These are phyloP conservation scores for Aspergillus sp. DNA, from an alignment of 2,329 filamentous ascomycete genomes.

Conservation along the genomic window DNA sequence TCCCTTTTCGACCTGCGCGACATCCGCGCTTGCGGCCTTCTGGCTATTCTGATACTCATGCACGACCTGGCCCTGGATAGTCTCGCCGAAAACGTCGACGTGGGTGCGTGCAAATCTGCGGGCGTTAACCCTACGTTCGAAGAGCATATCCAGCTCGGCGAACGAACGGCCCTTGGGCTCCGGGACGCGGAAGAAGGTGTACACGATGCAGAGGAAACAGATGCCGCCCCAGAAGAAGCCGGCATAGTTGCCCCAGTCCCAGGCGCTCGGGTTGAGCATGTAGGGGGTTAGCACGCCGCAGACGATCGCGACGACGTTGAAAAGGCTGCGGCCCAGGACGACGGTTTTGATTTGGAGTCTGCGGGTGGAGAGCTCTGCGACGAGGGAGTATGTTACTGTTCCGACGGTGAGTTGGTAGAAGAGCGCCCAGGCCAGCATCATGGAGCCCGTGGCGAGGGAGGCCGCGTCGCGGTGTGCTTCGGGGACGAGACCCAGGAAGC, in stretches of 20 bases:
- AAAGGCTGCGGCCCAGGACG: constrained; percentile 71
- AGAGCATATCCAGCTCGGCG: constrained; percentile 77
- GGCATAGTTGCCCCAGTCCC: constrained; percentile 81
- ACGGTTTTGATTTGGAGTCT: constrained; percentile 87
- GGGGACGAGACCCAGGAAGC: constrained; percentile 70
- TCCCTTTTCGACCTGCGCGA: constrained; percentile 47
- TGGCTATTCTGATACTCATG: constrained; percentile 18
- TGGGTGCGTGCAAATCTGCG: constrained; percentile 59
- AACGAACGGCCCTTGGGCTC: constrained; percentile 75
- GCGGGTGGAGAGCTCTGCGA: constrained; percentile 73
- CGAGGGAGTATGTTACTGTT: constrained; percentile 82
- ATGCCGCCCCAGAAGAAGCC: constrained; percentile 84
- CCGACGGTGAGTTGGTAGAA: constrained; percentile 82
- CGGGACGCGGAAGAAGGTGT: constrained; percentile 72
- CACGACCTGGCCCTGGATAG: constrained; percentile 20
- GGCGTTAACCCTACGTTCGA: constrained; percentile 63
- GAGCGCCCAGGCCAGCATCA: constrained; percentile 77
- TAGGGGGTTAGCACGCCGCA: constrained; percentile 77
- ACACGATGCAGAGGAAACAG: constrained; percentile 72
- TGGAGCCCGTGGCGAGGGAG: constrained; percentile 69
- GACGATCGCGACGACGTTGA: constrained; percentile 75
- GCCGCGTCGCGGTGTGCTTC: constrained; percentile 49
- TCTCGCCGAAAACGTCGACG: constrained; percentile 48
- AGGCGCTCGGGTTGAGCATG: constrained; percentile 80
- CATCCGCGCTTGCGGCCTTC: constrained; percentile 46